These are phyloP conservation scores for Lactarius indigo DNA, from an alignment of 768 basidiomycete genomes.

Conservation along the genomic window DNA sequence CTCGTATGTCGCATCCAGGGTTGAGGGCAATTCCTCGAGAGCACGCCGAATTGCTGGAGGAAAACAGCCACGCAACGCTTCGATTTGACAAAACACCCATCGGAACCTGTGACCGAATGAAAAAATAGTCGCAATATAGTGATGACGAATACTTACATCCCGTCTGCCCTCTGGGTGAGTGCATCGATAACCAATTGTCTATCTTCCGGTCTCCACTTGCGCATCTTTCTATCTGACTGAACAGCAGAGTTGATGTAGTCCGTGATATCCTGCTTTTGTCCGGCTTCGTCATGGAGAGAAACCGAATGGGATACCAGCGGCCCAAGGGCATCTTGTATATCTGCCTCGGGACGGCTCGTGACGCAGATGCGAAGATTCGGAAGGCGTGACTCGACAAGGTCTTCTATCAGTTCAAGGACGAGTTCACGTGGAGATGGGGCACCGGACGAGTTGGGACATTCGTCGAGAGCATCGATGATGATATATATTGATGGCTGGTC, in stretches of 20 bases:
- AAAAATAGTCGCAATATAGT: no score
- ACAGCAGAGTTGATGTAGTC: constrained; percentile 2
- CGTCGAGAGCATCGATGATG: constrained; percentile 9
- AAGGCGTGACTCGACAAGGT: not conserved
- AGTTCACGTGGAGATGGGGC: not conserved
- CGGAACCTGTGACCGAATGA: not conserved
- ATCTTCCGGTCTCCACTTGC: constrained; percentile 3
- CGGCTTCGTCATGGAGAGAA: constrained; percentile 8
- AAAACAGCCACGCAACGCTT: not conserved
- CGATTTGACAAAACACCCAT: constrained; percentile 9
- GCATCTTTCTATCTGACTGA: not conserved
- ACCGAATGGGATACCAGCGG: not conserved
- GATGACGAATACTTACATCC: not conserved
- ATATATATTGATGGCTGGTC: not conserved
- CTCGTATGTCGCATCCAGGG: constrained; percentile 13
- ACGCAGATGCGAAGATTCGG: constrained; percentile 3
- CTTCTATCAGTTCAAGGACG: constrained; percentile 1
- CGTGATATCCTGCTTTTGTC: constrained; percentile 1
- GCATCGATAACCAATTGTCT: not conserved
- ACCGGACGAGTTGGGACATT: constrained; percentile 8
- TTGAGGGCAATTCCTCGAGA: not conserved
- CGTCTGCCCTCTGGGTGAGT: constrained; percentile 1
- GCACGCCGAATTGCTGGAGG: not conserved
- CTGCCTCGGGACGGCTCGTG: constrained; percentile 1
- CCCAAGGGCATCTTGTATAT: not conserved